Base-by-base conservation (phyloP, 2,329 filamentous ascomycete genomes). In the Diaporthe eres region DNA sequence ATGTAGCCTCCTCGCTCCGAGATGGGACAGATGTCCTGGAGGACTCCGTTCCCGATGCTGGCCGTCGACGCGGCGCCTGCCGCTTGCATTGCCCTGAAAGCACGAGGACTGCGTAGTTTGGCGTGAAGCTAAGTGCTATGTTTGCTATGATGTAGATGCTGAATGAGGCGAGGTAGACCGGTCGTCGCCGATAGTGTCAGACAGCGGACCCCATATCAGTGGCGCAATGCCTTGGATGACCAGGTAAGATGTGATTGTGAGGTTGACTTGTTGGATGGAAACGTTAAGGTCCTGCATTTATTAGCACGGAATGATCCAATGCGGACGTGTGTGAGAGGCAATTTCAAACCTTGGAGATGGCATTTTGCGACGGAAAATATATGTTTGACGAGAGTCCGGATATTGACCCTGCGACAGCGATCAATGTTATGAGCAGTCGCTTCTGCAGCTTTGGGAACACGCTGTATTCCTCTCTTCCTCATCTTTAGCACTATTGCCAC, bases 321-420 rank as follows among this genome's bases (percentile, higher is more conserved):
- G 28, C 28, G 28, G 28, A 31, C 28, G 28, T 31, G 28, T 13
- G 37, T 19, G 68, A 19, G 75, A 28, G 51, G n/a, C 8, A 25
- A 2, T 0, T 2, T 8, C 77, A 44, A 77, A 83, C 84, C 71
- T 78, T 75, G 12, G 85, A 81, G 22, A 88, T 83, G 5, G 81
- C 77, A 60, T 84, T 82, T 9, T 88, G 77, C 0, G 86, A 84
- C 0, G 88, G 87, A 67, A 88, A 84, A 81, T 89, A 90, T 73
- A 90, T 89, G 76, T 87, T 88, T 42, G 85, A 86, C 4, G 88
- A 87, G 13, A 88, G 78, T 1, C 89, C 88, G 4, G 88, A 89
- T 81, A 91, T 90, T 49, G 90, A 81, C 1, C 86, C 87, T 2
- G 88, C 89, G 1, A 87, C 79, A 3, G 87, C 85, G 37, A 89